phyloP scores from a whole-genome alignment of 208 protist species.

The Leishmania turanica region DNA sequence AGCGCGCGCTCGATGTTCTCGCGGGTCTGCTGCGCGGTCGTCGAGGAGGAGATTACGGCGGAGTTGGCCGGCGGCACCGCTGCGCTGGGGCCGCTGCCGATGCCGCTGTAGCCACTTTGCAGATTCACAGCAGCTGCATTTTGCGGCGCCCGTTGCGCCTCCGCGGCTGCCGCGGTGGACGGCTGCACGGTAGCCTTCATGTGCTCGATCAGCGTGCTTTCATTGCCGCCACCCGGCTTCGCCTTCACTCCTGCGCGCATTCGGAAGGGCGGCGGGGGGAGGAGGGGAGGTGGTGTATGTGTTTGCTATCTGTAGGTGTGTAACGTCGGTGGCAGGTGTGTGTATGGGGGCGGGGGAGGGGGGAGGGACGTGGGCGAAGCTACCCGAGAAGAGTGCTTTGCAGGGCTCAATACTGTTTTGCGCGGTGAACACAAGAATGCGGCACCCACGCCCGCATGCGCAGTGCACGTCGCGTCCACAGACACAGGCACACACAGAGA shows the following conservation, averaged over 20 bases:
- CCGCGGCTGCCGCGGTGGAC: neutral
- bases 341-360: neutral
- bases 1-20: slow-evolving; percentile 72
- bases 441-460: neutral
- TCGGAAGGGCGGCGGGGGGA: neutral
- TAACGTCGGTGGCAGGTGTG: neutral
- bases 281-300: neutral
- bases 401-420: neutral
- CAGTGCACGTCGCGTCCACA: slow-evolving; percentile 1
- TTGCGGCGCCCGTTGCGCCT: neutral
- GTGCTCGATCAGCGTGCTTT: slow-evolving; percentile 43
- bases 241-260: slow-evolving; percentile 1
- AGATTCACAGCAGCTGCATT: neutral
- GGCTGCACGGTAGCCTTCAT: slow-evolving; percentile 49
- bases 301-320: neutral
- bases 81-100: slow-evolving; percentile 12
- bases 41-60: slow-evolving; percentile 10
- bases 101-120: slow-evolving; percentile 24
- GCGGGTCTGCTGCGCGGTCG: slow-evolving; percentile 42
- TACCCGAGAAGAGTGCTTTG: neutral
- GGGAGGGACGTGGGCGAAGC: neutral
- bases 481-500: slow-evolving; percentile 8
- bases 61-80: slow-evolving; percentile 11
- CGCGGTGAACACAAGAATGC: neutral
- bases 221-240: slow-evolving; percentile 1